Percentiles rank a stretch among this genome's conserved stretches.
These are phyloP conservation scores for Plenodomus biglobosus DNA, from an alignment of 2,329 filamentous ascomycete species.

Conservation along the genomic window DNA sequence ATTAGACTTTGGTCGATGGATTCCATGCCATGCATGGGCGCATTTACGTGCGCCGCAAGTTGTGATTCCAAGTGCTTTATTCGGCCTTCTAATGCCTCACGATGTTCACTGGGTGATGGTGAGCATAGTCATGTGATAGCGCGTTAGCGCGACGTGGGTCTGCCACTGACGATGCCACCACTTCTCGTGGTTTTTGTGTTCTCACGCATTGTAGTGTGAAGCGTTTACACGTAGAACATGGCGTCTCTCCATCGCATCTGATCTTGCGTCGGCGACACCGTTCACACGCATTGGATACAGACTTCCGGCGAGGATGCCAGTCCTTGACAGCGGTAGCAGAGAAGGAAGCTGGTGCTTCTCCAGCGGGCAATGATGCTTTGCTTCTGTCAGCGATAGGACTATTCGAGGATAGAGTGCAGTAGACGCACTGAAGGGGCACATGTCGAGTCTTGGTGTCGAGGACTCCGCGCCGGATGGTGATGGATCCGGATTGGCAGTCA, in stretches of 20 bases:
- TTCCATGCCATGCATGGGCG: constrained; percentile 43
- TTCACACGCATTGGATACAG: constrained; percentile 44
- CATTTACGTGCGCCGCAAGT: constrained; percentile 38
- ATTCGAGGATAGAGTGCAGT: constrained; percentile 1
- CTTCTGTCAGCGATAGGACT: constrained; percentile 12
- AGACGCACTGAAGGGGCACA: constrained; percentile 43
- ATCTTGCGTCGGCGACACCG: constrained; percentile 42
- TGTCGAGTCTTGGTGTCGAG: constrained; percentile 23
- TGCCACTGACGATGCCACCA: constrained; percentile 39
- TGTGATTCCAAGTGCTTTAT: constrained; percentile 44
- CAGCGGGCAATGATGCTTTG: constrained; percentile 33
- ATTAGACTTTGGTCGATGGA: constrained; percentile 33
- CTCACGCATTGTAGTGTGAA: constrained; percentile 42
- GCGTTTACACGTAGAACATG: constrained; percentile 42
- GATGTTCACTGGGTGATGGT: constrained; percentile 36
- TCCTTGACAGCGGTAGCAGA: constrained; percentile 37
- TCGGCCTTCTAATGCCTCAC: constrained; percentile 40
- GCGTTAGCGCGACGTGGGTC: constrained; percentile 7
- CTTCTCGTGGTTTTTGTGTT: constrained; percentile 41
- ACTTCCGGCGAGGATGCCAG: constrained; percentile 42
- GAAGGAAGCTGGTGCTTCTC: constrained; percentile 34
- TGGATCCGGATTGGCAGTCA: constrained; percentile 22
- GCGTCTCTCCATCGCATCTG: constrained; percentile 41
- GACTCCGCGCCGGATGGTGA: constrained; percentile 34
- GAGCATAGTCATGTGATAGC: constrained; percentile 24